Conservation (phyloP, 768 basidiomycete genomes). For the Termitomyces sp. region DNA sequence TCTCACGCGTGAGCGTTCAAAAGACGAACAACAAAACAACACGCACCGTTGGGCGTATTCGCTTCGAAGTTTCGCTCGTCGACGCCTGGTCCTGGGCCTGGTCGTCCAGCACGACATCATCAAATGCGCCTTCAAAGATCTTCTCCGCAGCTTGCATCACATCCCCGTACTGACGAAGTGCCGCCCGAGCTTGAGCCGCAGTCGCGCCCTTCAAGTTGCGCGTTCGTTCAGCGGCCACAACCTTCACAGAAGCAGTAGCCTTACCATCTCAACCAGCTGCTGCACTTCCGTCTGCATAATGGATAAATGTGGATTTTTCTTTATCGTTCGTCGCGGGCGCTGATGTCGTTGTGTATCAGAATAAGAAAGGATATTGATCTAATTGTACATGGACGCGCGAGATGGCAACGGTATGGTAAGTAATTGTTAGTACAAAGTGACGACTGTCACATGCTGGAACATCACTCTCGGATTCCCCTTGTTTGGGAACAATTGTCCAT, state of each 20-base stretch:
- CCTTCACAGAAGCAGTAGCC: not conserved
- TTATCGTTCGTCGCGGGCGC: too few species aligned
- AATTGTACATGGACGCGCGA: too few species aligned
- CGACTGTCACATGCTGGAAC: not conserved
- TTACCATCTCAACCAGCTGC: constrained; percentile 52
- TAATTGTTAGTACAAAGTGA: too few species aligned
- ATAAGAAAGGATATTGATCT: not conserved
- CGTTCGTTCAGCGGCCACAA: too few species aligned
- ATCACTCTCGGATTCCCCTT: too few species aligned
- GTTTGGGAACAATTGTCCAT: too few species aligned
- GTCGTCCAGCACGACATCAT: constrained; percentile 52
- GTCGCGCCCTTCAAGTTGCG: constrained; percentile 64
- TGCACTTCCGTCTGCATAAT: constrained; percentile 46
- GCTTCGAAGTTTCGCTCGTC: constrained; percentile 15
- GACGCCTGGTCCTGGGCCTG: constrained; percentile 45
- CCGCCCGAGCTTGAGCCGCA: constrained; percentile 73
- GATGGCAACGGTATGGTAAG: too few species aligned
- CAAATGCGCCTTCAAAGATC: constrained; percentile 81
- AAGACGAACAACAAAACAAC: too few species aligned
- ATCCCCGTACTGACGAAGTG: constrained; percentile 76
- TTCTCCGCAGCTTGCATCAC: constrained; percentile 89
- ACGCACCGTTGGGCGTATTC: constrained; percentile 22
- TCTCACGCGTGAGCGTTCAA: not conserved
- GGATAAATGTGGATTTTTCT: not conserved
- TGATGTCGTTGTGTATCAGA: not conserved